Evolutionary conservation across 345 rosid species (phyloP).

Genomic region (Citrus australasica): DNA sequence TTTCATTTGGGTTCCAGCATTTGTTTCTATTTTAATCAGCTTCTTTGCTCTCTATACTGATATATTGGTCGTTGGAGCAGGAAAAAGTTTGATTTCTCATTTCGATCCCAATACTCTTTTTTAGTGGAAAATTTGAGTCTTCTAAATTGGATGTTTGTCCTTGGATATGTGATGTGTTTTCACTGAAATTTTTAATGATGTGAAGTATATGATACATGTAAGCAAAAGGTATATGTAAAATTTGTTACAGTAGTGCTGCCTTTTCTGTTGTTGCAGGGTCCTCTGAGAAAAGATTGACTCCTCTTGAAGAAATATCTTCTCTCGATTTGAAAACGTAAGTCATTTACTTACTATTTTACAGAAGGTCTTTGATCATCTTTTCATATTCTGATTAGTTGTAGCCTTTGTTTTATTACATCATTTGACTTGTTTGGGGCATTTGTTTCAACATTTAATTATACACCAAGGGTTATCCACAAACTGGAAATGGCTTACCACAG

Average conservation of each 20-base stretch:
- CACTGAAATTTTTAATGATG: not conserved
- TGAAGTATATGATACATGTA: not conserved
- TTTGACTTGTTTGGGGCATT: not conserved
- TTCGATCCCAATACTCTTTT: no score
- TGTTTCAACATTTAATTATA: not conserved
- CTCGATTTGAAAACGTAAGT: conserved; percentile 76
- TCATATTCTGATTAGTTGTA: not conserved
- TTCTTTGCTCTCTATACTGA: not conserved
- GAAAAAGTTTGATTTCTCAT: not conserved
- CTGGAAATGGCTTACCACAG: not conserved
- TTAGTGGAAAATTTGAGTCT: not conserved
- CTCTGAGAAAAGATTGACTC: conserved; percentile 51
- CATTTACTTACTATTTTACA: not conserved
- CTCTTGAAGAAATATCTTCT: conserved; percentile 59
- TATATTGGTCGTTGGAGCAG: no score
- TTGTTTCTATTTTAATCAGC: not conserved
- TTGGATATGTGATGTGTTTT: not conserved
- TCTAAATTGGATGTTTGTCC: not conserved
- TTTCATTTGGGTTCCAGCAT: not conserved
- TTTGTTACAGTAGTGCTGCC: not conserved
- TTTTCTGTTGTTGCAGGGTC: conserved; percentile 46
- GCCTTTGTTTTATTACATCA: not conserved
- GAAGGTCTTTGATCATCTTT: not conserved
- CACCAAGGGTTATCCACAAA: not conserved
- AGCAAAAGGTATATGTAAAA: not conserved